Evolutionary conservation across 1,284 basidiomycete species (phyloP), one percentile per base, ranked within the genome.

Genomic region (Somion occarium): DNA sequence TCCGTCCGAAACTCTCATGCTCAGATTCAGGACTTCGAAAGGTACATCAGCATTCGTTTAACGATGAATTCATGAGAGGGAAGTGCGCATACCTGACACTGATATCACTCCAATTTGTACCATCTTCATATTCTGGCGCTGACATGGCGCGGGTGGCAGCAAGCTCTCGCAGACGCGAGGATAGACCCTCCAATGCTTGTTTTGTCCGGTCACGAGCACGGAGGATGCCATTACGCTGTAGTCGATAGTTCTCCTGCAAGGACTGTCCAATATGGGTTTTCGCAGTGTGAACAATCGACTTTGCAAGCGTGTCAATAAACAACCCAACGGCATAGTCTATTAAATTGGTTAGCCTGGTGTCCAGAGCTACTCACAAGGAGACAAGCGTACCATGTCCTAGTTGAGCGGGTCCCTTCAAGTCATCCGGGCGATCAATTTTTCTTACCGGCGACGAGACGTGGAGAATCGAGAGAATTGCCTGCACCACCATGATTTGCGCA

Each of bases 291-390:
- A 72, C 64, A 9, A 68, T 64, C 12, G 80, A 65, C 19, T 71
- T 66, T 50, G 72, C 71, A 3, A 81, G 62, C 37, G 78, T 74
- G 20, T 79, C 75, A 11, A 80, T 56, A 60, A 83, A 82, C 4
- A 71, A 69, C 19, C 68, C 68, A 4, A 73, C 68, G 3, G 82
- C 79, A 56, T 84, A 83, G 25, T 76, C 81, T 83, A 53, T 37
- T 12, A 22, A 51, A 3, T 18, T 5, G 54, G 30, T 49, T 53
- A 52, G 62, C 52, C 26, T 48, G 13, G 45, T 13, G 19, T 19
- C 43, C 24, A n/a, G 25, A 50, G 37, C 37, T 4, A 34, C 1
- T 5, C 1, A 39, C 27, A 39, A 20, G 26, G 24, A 1, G 13
- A 46, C 20, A 13, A 51, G 55, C 69, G 27, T 42, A 80, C 82